Evolutionary conservation across 257 asterid species (phyloP), one percentile per base, ranked within the genome.

Genomic region (Primulina huaijiensis): DNA sequence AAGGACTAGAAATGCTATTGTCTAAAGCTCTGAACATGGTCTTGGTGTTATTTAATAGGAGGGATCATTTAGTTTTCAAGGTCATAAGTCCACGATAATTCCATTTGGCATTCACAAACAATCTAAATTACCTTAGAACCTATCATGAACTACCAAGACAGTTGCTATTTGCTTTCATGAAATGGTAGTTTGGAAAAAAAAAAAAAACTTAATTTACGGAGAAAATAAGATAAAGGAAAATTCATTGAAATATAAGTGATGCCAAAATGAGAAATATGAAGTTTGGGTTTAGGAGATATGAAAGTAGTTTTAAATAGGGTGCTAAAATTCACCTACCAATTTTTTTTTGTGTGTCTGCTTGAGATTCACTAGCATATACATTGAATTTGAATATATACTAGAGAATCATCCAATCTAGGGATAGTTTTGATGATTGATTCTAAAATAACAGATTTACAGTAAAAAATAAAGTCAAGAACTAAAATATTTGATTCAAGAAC

Each of bases 371-470:
- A 60, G 56, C 53, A 65, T 43, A 37, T 11, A 66, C 8, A 27
- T 46, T 20, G 62, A 69, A 19, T 6, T 43, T 62, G 68, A 59
- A 62, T 27, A 55, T 63, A 57, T 55, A 58, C 62, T 4, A 75
- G 50, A 57, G 31, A 29, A 25, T 31, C 50, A 70, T 27, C 7
- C 55, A 66, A 75, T 46, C 10, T 31, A 27, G 25, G 21, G 19
- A 43, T 64, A 53, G 29, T 43, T 31, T 23, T 66, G 62, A 46
- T 46, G 62, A 17, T 3, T n/a, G 40, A 16, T 38, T 38, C 50
- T 17, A 67, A 57, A 43, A 57, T 65, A 55, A 8, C 10, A 35
- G 10, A 35, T 0, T 43, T 17, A 55, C 52, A 66, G 30, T 60
- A 31, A 65, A 11, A 60, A n/a, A 61, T 37, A 38, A 65, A 27